Evolutionary conservation across 2,329 filamentous ascomycete species (phyloP), one percentile per base, ranked within the genome.

Genomic region (Diatrype stigma): DNA sequence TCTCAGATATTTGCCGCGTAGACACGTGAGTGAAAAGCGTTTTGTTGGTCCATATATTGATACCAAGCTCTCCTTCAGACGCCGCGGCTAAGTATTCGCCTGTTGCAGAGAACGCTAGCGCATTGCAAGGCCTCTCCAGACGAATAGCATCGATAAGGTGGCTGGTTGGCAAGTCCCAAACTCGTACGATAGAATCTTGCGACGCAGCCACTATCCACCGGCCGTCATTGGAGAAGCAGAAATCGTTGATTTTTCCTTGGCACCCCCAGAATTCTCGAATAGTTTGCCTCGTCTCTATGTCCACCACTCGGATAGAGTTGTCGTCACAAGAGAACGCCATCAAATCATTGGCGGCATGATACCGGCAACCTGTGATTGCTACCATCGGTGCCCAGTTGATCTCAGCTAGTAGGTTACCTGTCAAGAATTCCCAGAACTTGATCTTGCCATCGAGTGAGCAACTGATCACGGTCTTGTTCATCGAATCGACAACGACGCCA

Each of bases 351-450:
- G 84, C 81, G 3, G 86, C 77, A 64, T 96, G 92, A 66, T 96
- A 94, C 51, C 86, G 85, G 60, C 93, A 85, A 16, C 81, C 84
- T 0, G 84, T 89, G 48, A 96, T 85, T 44, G 85, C 81, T 4
- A 85, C 85, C 79, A 89, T 89, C 3, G 82, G 82, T 42, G 86
- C 82, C 87, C 91, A 96, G 67, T 92, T 85, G 47, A 97, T 83
- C 63, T 96, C 85, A 55, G 93, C 81, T 11, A 89, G 66, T 2
- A 97, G 77, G 42, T 83, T 80, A 7, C 93, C 94, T 0, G 88
- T 90, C n/a, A 84, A 70, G 56, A 99, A 96, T 58, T 96, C 89
- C 95, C 95, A 99, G 67, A 99, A 97, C 74, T 96, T 97, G 61
- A 97, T 80, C 68, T 87, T 96, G 30, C 94, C 94, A 68, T 99